These are phyloP conservation scores for Nicotiana obtusifolia DNA, from an alignment of 257 asterid genomes.

Conservation along the genomic window DNA sequence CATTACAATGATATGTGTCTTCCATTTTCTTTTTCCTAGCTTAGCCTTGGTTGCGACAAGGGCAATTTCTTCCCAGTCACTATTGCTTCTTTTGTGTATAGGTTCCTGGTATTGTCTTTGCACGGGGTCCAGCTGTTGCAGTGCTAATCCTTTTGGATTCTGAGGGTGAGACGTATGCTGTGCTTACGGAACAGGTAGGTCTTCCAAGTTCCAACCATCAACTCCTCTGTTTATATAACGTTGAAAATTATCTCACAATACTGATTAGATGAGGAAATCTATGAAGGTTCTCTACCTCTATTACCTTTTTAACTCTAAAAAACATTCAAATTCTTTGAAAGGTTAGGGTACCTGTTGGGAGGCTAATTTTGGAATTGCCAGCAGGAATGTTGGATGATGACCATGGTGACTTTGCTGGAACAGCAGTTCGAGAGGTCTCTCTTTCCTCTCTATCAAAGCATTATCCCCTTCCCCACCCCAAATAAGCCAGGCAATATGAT, in stretches of 20 bases:
- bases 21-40: constrained; percentile 10
- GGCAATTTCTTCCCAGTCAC: background rate
- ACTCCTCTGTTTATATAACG: background rate
- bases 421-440: constrained; percentile 91
- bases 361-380: constrained; percentile 81
- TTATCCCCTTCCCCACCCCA: background rate
- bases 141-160: constrained; percentile 83
- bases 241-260: background rate
- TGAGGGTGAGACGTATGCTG: constrained; percentile 81
- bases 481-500: background rate
- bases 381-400: constrained; percentile 97
- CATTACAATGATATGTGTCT: background rate
- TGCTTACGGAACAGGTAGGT: constrained; percentile 83
- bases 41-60: background rate
- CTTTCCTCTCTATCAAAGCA: constrained; percentile 18
- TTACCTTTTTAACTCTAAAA: constrained; percentile 12
- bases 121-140: constrained; percentile 95
- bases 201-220: constrained; percentile 9
- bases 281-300: background rate
- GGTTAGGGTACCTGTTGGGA: constrained; percentile 97
- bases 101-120: constrained; percentile 95
- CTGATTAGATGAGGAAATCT: background rate
- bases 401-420: constrained; percentile 83
- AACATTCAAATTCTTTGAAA: constrained; percentile 24
- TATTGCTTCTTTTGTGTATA: constrained; percentile 11